Evolutionary conservation across 768 basidiomycete genomes (phyloP).

Genomic region (Pholiota molesta): DNA sequence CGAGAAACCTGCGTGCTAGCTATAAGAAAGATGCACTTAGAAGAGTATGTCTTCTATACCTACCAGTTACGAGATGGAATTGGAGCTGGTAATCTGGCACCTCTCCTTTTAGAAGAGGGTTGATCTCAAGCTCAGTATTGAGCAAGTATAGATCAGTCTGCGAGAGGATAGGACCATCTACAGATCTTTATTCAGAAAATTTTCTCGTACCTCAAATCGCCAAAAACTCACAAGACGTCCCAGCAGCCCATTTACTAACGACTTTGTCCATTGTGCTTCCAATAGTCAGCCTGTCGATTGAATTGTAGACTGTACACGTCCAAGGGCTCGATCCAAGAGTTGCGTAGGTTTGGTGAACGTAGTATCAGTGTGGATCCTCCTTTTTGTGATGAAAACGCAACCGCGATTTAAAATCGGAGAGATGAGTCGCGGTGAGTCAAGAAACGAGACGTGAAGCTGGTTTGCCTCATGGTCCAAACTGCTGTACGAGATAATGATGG

Average conservation of each 20-base stretch:
- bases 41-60: slow-evolving; percentile 13
- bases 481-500: no score
- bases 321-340: neutral
- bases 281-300: neutral
- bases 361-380: neutral
- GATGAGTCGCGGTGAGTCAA: slow-evolving; percentile 16
- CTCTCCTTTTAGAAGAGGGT: slow-evolving; percentile 69
- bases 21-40: neutral
- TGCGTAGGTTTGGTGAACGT: neutral
- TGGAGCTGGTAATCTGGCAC: slow-evolving; percentile 59
- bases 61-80: slow-evolving; percentile 74
- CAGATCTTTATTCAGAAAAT: neutral
- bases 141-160: slow-evolving; percentile 85
- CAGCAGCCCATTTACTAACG: slow-evolving; percentile 46
- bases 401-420: slow-evolving; percentile 7
- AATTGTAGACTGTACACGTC: neutral
- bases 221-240: slow-evolving; percentile 40
- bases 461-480: neutral
- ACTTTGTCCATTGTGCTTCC: slow-evolving; percentile 17
- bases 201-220: neutral
- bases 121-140: slow-evolving; percentile 64
- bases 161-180: slow-evolving; percentile 79
- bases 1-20: slow-evolving; percentile 1
- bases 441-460: neutral
- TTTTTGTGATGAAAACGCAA: neutral